phyloP scores from a whole-genome alignment of 2,329 filamentous ascomycete genomes.

The Ophidiomyces ophidiicola region DNA sequence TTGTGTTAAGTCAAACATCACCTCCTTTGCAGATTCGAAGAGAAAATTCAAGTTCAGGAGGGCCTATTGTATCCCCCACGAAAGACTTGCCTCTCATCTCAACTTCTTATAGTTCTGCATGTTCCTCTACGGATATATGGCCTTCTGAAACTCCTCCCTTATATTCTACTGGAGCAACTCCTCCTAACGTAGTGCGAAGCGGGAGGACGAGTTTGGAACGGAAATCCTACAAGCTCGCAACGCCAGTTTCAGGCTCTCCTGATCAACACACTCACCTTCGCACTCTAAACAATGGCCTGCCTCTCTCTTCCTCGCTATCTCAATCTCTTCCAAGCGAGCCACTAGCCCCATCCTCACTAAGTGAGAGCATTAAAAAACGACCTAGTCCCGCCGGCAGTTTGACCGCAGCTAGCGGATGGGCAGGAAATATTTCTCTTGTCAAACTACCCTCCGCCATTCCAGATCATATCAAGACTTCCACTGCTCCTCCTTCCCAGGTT shows the following conservation, averaged over 20 bases:
- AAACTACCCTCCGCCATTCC: constrained; percentile 21
- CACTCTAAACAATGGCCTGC: constrained; percentile 32
- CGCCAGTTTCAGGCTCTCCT: constrained; percentile 32
- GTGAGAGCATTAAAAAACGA: constrained; percentile 26
- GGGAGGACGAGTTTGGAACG: constrained; percentile 30
- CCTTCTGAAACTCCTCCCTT: constrained; percentile 40
- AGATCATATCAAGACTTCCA: constrained; percentile 23
- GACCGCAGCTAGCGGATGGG: constrained; percentile 24
- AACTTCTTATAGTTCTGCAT: constrained; percentile 36
- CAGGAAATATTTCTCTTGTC: constrained; percentile 17
- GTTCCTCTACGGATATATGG: constrained; percentile 42
- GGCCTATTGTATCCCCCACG: constrained; percentile 17
- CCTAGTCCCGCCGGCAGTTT: constrained; percentile 28
- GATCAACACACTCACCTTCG: constrained; percentile 32
- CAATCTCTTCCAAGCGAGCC: constrained; percentile 35
- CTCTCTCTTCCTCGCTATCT: constrained; percentile 35
- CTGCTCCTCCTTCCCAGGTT: constrained; percentile 22
- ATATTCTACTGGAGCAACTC: constrained; percentile 42
- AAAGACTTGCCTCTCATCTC: constrained; percentile 24
- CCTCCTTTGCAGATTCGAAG: constrained; percentile 29
- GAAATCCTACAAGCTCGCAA: constrained; percentile 31
- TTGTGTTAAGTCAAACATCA: constrained; percentile 38
- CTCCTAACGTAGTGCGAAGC: constrained; percentile 35
- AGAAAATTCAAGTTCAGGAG: constrained; percentile 6
- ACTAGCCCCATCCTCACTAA: constrained; percentile 32